Conservation (phyloP, 306 rosid genomes). For the Purshia tridentata region DNA sequence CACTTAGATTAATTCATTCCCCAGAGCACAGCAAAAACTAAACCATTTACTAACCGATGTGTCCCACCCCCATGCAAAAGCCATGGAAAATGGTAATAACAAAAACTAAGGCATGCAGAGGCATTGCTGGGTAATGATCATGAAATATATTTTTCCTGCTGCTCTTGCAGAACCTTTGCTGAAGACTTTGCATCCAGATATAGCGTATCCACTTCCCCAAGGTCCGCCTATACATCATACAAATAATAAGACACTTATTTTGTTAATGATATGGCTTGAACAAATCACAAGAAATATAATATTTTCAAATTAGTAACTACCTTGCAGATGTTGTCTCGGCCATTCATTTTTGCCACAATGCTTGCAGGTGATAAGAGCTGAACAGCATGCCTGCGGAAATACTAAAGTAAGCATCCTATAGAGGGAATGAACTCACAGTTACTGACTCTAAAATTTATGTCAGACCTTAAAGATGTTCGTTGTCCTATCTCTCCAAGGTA, state of each 20-base stretch:
- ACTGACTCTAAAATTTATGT: conserved; percentile 8
- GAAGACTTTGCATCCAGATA: conserved; percentile 91
- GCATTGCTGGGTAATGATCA: conserved; percentile 18
- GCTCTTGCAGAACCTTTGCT: conserved; percentile 83
- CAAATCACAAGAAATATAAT: conserved; percentile 7
- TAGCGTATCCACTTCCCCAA: conserved; percentile 66
- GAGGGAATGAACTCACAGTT: conserved; percentile 11
- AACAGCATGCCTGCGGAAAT: conserved; percentile 71
- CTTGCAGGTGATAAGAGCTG: conserved; percentile 91
- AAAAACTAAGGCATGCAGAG: neutral
- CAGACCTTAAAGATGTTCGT: conserved; percentile 74
- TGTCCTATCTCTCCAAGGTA: conserved; percentile 90
- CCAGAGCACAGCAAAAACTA: neutral
- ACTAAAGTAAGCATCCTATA: conserved; percentile 8
- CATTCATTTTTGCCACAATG: conserved; percentile 86
- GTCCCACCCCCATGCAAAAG: neutral
- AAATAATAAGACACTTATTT: conserved; percentile 4
- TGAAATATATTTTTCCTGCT: conserved; percentile 82
- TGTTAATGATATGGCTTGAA: conserved; percentile 7
- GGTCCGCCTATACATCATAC: conserved; percentile 59
- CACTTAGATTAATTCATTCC: no score
- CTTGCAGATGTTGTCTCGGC: conserved; percentile 88
- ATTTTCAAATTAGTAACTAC: conserved; percentile 37
- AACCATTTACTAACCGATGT: conserved; percentile 3
- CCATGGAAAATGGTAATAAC: no score